These are phyloP conservation scores for Dorcoceras hygrometricum DNA, from an alignment of 257 asterid species.

Conservation along the genomic window DNA sequence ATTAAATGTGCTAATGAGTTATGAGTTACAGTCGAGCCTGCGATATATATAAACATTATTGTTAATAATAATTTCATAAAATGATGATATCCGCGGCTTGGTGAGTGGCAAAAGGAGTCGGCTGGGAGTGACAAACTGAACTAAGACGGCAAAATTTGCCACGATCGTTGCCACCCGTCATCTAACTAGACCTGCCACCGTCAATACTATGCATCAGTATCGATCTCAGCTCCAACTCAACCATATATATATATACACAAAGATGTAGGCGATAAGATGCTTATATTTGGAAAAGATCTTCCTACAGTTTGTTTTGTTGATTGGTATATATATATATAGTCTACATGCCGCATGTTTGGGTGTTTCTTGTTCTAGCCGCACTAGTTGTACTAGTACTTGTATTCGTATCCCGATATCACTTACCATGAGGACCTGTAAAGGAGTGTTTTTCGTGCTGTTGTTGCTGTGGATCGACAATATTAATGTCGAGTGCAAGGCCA, in stretches of 20 bases:
- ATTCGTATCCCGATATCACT: background rate
- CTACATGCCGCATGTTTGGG: slow-evolving; percentile 30
- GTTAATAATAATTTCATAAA: too few relatives aligned
- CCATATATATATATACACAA: too few relatives aligned
- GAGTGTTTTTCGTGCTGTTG: background rate
- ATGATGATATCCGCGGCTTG: too few relatives aligned
- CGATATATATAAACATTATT: too few relatives aligned
- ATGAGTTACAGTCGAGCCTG: too few relatives aligned
- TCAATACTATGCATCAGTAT: too few relatives aligned
- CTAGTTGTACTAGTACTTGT: slow-evolving; percentile 24
- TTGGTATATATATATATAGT: background rate
- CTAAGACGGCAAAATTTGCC: background rate
- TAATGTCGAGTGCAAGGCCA: background rate
- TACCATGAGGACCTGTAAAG: background rate
- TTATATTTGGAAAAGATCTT: too few relatives aligned
- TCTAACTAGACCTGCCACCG: background rate
- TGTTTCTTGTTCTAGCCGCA: slow-evolving; percentile 28
- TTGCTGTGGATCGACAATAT: background rate
- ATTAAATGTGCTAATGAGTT: too few relatives aligned
- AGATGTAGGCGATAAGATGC: too few relatives aligned
- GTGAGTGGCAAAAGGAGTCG: background rate
- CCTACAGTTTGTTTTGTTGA: background rate
- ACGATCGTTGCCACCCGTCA: background rate
- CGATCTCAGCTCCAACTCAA: too few relatives aligned
- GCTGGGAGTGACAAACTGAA: background rate